Evolutionary conservation across 1,139 yeast species (phyloP).

Genomic region (Nadsonia commutata): DNA sequence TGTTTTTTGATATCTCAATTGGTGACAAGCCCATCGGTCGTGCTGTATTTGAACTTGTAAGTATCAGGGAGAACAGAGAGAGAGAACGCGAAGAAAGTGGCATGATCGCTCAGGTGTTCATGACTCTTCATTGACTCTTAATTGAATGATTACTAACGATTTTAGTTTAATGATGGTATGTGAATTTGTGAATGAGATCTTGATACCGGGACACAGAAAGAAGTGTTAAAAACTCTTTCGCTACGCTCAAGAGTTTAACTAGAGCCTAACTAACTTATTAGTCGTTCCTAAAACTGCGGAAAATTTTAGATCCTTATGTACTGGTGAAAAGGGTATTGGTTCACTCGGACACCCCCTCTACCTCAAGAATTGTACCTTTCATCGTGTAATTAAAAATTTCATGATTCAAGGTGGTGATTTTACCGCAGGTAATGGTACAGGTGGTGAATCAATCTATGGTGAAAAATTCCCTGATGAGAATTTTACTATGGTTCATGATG

Average conservation of each 20-base stretch:
- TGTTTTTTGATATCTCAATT: slow-evolving; percentile 56
- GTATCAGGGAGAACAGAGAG: too few relatives aligned
- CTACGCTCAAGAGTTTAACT: too few relatives aligned
- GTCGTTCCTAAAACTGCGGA: slow-evolving; percentile 88
- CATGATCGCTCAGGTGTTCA: neutral
- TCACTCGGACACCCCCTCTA: slow-evolving; percentile 42
- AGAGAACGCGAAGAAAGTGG: too few relatives aligned
- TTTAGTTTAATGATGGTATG: slow-evolving; percentile 2
- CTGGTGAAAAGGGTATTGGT: slow-evolving; percentile 78
- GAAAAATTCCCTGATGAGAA: slow-evolving; percentile 91
- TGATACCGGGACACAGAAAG: too few relatives aligned
- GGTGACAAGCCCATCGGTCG: slow-evolving; percentile 52
- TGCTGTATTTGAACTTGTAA: slow-evolving; percentile 44
- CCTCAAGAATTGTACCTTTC: slow-evolving; percentile 82
- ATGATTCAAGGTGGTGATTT: slow-evolving; percentile 99
- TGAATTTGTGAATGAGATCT: too few relatives aligned
- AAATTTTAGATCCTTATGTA: slow-evolving; percentile 78
- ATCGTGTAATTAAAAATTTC: slow-evolving; percentile 95
- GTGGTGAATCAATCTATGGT: slow-evolving; percentile 98
- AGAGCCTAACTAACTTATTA: too few relatives aligned
- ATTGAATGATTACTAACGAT: neutral
- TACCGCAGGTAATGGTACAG: slow-evolving; percentile 59
- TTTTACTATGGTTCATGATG: slow-evolving; percentile 71
- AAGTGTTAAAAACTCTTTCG: too few relatives aligned
- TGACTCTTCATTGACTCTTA: neutral